These are phyloP conservation scores for Leishmania lainsoni DNA, from an alignment of 208 protist species.

Conservation along the genomic window DNA sequence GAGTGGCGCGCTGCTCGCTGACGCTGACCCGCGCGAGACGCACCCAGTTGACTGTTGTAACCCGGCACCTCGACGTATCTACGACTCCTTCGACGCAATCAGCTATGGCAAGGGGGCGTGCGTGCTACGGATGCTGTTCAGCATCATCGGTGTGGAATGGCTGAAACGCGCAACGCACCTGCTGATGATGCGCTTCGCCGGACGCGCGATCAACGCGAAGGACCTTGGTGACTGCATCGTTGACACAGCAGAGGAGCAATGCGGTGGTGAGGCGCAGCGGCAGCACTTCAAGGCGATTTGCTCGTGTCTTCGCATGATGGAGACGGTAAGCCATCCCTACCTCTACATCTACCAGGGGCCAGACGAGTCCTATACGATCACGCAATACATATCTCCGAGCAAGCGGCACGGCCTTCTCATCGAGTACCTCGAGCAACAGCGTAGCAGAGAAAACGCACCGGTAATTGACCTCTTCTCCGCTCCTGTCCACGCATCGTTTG, in stretches of 20 bases:
- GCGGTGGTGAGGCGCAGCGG: slow-evolving; percentile 19
- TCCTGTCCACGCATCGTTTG: slow-evolving; percentile 9
- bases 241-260: slow-evolving; percentile 17
- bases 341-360: slow-evolving; percentile 37
- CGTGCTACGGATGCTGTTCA: slow-evolving; percentile 80
- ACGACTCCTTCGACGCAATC: slow-evolving; percentile 58
- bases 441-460: neutral
- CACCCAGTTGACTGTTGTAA: slow-evolving; percentile 54
- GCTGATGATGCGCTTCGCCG: slow-evolving; percentile 43
- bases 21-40: slow-evolving; percentile 38
- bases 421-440: slow-evolving; percentile 22
- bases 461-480: slow-evolving; percentile 28
- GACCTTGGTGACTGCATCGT: slow-evolving; percentile 52
- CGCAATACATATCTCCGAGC: slow-evolving; percentile 33
- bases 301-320: slow-evolving; percentile 30
- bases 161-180: slow-evolving; percentile 37
- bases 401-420: slow-evolving; percentile 25
- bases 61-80: slow-evolving; percentile 39
- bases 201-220: slow-evolving; percentile 27
- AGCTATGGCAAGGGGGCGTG: slow-evolving; percentile 83
- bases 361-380: slow-evolving; percentile 34
- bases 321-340: slow-evolving; percentile 43
- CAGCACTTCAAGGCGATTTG: slow-evolving; percentile 22
- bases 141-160: slow-evolving; percentile 33
- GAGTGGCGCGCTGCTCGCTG: slow-evolving; percentile 43